These are phyloP conservation scores for Orbilia oligospora DNA, from an alignment of 2,329 filamentous ascomycete species.

Conservation along the genomic window DNA sequence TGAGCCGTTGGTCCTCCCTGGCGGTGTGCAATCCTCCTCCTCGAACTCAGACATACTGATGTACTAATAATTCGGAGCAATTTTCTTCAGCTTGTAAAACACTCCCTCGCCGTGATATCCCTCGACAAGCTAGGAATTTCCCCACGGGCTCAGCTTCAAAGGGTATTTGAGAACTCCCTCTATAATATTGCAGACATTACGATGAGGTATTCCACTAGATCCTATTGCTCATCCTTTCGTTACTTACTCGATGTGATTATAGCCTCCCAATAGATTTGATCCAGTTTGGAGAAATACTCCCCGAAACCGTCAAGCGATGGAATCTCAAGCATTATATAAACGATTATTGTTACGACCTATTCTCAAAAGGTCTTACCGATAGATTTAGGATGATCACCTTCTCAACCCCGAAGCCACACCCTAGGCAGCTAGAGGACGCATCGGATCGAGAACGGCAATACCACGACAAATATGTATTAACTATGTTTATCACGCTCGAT, in stretches of 20 bases:
- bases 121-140: constrained; percentile 76
- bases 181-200: constrained; percentile 73
- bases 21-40: constrained; percentile 65
- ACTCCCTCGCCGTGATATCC: constrained; percentile 79
- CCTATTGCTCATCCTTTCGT: not conserved
- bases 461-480: not conserved
- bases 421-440: constrained; percentile 65
- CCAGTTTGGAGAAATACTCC: constrained; percentile 53
- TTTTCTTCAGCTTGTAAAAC: constrained; percentile 76
- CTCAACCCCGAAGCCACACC: constrained; percentile 65
- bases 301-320: not conserved
- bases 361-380: constrained; percentile 69
- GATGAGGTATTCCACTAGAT: constrained; percentile 64
- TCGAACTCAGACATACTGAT: not conserved
- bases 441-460: constrained; percentile 13
- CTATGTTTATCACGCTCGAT: constrained; percentile 23
- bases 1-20: constrained; percentile 85
- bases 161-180: constrained; percentile 76
- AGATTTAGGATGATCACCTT: constrained; percentile 65
- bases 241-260: constrained; percentile 27
- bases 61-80: constrained; percentile 23
- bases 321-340: constrained; percentile 32
- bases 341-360: constrained; percentile 61
- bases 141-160: constrained; percentile 82
- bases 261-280: constrained; percentile 63